Evolutionary conservation across 2,329 filamentous ascomycete genomes (phyloP).

Genomic region (Fusarium metavorans): DNA sequence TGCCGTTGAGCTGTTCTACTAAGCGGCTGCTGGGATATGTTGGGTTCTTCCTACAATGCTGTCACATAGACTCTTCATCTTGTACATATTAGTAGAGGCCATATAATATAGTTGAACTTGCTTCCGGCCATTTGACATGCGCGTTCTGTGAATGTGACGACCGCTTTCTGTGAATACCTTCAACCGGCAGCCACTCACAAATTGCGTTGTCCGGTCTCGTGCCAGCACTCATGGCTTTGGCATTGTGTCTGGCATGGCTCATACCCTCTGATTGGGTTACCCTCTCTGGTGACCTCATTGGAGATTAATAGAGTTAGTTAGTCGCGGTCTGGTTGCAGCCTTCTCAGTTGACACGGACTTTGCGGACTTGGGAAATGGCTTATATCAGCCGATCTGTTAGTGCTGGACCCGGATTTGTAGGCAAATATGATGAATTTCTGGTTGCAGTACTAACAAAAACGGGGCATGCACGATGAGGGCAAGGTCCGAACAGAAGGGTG

Average conservation of each 20-base stretch:
- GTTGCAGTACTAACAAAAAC: slow-evolving; percentile 23
- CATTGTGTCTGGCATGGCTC: not conserved
- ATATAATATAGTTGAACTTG: not conserved
- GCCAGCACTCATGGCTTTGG: not conserved
- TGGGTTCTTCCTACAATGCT: not conserved
- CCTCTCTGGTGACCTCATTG: not conserved
- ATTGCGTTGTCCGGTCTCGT: not conserved
- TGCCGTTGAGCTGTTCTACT: slow-evolving; percentile 45
- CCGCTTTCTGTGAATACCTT: not conserved
- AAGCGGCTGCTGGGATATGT: not conserved
- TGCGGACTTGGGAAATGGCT: slow-evolving; percentile 35
- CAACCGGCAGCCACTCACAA: not conserved
- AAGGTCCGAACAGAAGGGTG: not conserved
- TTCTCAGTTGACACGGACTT: slow-evolving; percentile 14
- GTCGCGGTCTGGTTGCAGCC: not conserved
- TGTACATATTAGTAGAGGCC: slow-evolving; percentile 39
- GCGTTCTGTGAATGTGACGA: not conserved
- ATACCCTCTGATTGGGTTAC: not conserved
- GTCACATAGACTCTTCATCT: slow-evolving; percentile 1
- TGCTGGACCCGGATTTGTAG: not conserved
- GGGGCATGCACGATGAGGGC: not conserved
- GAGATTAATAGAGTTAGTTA: not conserved
- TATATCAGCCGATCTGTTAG: slow-evolving; percentile 41
- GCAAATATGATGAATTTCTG: not conserved
- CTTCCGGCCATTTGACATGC: not conserved